Evolutionary conservation across 352 stramenopile genomes (phyloP).

Genomic region (Phytophthora colocasiae): DNA sequence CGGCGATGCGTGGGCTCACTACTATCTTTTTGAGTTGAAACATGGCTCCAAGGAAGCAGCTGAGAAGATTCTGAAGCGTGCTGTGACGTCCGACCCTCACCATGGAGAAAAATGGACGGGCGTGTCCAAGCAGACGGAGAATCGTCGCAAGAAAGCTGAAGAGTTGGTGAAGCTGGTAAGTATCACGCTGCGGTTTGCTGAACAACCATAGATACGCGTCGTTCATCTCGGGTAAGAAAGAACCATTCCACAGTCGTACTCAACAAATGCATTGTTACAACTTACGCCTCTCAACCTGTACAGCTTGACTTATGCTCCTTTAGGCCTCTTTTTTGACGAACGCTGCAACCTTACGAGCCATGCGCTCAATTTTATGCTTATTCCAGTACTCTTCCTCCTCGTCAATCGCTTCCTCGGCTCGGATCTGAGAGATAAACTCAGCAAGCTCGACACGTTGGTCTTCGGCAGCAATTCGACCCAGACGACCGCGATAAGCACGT

Average conservation of each 20-base stretch:
- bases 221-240: conserved; percentile 35
- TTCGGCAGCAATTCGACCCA: conserved; percentile 83
- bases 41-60: conserved; percentile 85
- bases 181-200: conserved; percentile 73
- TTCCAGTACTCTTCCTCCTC: conserved; percentile 89
- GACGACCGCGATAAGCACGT: conserved; percentile 86
- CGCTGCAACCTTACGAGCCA: conserved; percentile 55
- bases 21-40: conserved; percentile 97
- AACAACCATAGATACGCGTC: conserved; percentile 41
- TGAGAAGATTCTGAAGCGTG: conserved; percentile 88
- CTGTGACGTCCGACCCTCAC: conserved; percentile 92
- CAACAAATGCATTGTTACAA: conserved; percentile 29
- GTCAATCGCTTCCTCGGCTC: conserved; percentile 89
- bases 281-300: conserved; percentile 34
- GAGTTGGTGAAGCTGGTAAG: conserved; percentile 86
- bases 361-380: conserved; percentile 58
- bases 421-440: conserved; percentile 93
- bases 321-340: conserved; percentile 75
- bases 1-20: conserved; percentile 97
- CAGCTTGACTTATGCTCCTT: conserved; percentile 6
- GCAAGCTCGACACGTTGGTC: conserved; percentile 90
- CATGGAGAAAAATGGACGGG: conserved; percentile 96
- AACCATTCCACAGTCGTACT: conserved; percentile 17
- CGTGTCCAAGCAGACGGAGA: conserved; percentile 93
- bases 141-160: conserved; percentile 82